These are phyloP conservation scores for Cryptosporidium andersoni DNA, from an alignment of 169 alveolate genomes.

Conservation along the genomic window DNA sequence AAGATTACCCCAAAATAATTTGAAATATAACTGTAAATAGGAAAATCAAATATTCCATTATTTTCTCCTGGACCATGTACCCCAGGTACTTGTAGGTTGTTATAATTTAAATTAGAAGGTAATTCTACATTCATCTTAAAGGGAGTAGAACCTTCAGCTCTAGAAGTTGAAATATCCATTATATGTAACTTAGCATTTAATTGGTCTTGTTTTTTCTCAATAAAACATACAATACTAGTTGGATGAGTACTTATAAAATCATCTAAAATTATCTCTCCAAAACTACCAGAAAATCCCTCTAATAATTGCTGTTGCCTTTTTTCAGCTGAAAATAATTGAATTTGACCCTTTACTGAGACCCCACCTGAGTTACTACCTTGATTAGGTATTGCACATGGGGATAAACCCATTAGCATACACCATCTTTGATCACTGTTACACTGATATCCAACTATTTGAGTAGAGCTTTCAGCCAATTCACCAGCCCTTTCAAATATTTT, in stretches of 20 bases:
- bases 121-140: constrained; percentile 33
- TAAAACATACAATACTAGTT: constrained; percentile 86
- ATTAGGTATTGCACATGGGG: constrained; percentile 72
- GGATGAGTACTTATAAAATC: constrained; percentile 77
- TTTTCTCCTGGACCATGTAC: constrained; percentile 73
- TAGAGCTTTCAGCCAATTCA: constrained; percentile 82
- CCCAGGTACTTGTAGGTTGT: constrained; percentile 11
- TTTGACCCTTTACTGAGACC: constrained; percentile 90
- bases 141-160: constrained; percentile 27
- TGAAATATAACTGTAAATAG: constrained; percentile 58
- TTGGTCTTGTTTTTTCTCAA: constrained; percentile 91
- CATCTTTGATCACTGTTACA: constrained; percentile 89
- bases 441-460: constrained; percentile 91
- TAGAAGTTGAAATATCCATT: constrained; percentile 89
- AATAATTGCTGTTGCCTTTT: constrained; percentile 91
- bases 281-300: constrained; percentile 95
- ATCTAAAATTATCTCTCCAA: constrained; percentile 87
- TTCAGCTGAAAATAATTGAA: constrained; percentile 92
- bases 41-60: constrained; percentile 80
- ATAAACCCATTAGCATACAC: constrained; percentile 93
- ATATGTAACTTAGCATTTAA: constrained; percentile 87
- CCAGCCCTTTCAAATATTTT: constrained; percentile 89
- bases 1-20: constrained; percentile 74
- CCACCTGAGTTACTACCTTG: constrained; percentile 82
- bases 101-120: constrained; percentile 74